A percentile compares a stretch with the other conserved stretches of the same genome.
Evolutionary conservation across 2,329 filamentous ascomycete genomes (phyloP).

Genomic region (Didymella segeticola): DNA sequence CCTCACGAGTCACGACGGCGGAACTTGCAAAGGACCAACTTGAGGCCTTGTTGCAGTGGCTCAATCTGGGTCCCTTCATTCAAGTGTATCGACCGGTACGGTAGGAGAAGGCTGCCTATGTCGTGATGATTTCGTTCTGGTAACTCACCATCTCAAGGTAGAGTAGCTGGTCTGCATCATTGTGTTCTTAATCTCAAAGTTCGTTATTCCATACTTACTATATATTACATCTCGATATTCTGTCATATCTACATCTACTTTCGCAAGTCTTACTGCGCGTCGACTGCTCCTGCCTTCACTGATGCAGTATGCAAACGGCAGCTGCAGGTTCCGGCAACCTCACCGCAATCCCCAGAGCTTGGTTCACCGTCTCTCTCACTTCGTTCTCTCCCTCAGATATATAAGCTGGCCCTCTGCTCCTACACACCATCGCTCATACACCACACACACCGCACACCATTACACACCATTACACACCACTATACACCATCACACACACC

Average conservation of each 20-base stretch:
- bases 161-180: neutral
- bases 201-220: neutral
- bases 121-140: neutral
- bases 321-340: neutral
- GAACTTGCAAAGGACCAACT: too few species aligned
- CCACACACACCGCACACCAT: neutral
- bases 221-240: too few species aligned
- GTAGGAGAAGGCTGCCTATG: neutral
- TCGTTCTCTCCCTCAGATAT: neutral
- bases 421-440: neutral
- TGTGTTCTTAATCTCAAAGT: neutral
- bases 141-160: neutral
- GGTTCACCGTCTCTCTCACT: neutral
- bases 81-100: too few species aligned
- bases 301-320: neutral
- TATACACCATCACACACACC: too few species aligned
- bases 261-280: neutral
- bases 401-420: neutral
- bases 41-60: neutral
- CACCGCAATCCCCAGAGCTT: neutral
- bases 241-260: neutral
- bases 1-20: neutral
- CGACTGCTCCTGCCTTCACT: slow-evolving; percentile 2
- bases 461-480: too few species aligned
- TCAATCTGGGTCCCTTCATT: too few species aligned